Evolutionary conservation across 495 filamentous ascomycete genomes (phyloP).

Genomic region (Podospora didyma): DNA sequence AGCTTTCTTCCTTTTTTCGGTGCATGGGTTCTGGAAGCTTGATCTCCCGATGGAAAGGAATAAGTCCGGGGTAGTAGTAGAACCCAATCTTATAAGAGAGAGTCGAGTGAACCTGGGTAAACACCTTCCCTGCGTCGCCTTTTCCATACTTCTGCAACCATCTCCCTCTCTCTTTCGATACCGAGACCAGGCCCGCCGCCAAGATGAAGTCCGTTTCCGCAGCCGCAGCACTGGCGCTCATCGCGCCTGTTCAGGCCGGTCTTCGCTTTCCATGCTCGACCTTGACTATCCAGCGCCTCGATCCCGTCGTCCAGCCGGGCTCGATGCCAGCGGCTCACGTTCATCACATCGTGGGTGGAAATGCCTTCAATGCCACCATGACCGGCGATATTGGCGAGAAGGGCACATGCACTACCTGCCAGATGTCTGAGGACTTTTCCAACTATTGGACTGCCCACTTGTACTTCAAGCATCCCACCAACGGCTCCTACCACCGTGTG

Average conservation of each 20-base stretch:
- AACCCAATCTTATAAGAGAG: no score
- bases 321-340: conserved; percentile 35
- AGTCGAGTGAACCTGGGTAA: no score
- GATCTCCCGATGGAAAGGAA: no score
- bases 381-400: conserved; percentile 34
- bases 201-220: conserved; percentile 41
- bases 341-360: conserved; percentile 43
- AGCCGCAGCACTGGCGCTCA: conserved; percentile 21
- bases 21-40: no score
- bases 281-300: conserved; percentile 39
- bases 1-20: no score
- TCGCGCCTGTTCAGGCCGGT: conserved; percentile 30
- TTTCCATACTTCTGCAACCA: not conserved
- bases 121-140: not conserved
- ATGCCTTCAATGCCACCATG: conserved; percentile 44
- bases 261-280: conserved; percentile 41
- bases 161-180: not conserved
- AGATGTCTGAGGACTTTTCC: conserved; percentile 16
- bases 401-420: conserved; percentile 22
- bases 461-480: conserved; percentile 40
- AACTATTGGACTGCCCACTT: conserved; percentile 39
- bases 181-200: not conserved
- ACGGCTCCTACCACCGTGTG: conserved; percentile 40
- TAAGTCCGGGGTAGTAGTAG: no score
- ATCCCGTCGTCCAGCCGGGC: conserved; percentile 35